Base-by-base conservation (phyloP, 2,329 filamentous ascomycete genomes). In the Colletotrichum agaves region DNA sequence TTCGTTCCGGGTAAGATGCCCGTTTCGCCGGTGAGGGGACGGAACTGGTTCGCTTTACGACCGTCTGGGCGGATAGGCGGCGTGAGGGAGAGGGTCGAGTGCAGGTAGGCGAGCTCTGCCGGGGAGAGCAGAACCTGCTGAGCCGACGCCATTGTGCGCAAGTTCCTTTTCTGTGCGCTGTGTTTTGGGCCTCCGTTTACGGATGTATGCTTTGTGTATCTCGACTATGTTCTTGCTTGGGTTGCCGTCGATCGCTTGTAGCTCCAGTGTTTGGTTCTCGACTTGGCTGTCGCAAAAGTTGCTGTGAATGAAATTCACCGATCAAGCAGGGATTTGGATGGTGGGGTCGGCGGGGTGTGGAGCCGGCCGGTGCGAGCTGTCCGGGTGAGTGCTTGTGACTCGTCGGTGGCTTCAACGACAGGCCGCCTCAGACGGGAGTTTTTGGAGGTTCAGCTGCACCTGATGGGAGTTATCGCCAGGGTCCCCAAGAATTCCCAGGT, bases 61-160 rank as follows among this genome's bases (percentile, higher is more conserved):
- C 91, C 92, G 79, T 99, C 96, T 21, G 95, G 93, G 23, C 96
- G 94, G 77, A 98, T 91, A 19, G 96, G 94, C 11, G 94, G 94
- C 47, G 81, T 82, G 68, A 94, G 90, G 7, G 90, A 87, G 75
- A 99, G 93, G 5, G 95, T 94, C 71, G 88, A 89, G 85, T 97
- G 93, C 58, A 98, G 89, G 83, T 98, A 99, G 74, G 94, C 94
- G 75, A 99, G 92, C 83, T 99, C 96, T 75, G 96, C 94, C 53
- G 96, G 95, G 61, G 94, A 98, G 79, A 98, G 91, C 73, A 93
- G 90, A 75, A 89, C 88, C 80, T 89, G 88, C 75, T 89, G 88
- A 74, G 80, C 84, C 35, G 66, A 67, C 41, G 66, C 61, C 66
- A 69, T 69, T 57, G 31, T 53, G 31, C n/a, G 31, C 11, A 15